These are phyloP conservation scores for Metarhizium robertsii DNA, from an alignment of 2,329 filamentous ascomycete species.

Conservation along the genomic window DNA sequence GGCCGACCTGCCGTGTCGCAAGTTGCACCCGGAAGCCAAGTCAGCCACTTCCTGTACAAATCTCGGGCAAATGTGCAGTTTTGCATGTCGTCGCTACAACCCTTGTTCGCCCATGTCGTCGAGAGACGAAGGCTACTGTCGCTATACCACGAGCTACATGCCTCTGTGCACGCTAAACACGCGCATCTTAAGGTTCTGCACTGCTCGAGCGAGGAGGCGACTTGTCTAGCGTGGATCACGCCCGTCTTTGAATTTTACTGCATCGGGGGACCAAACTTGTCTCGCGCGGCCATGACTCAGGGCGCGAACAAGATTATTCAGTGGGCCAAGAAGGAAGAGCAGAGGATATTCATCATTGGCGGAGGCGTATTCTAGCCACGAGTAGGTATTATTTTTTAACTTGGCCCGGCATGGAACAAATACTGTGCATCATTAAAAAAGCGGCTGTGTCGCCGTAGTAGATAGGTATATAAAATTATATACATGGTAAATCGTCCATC, in stretches of 20 bases:
- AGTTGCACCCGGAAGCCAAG: constrained; percentile 67
- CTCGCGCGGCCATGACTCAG: constrained; percentile 60
- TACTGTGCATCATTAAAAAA: neutral
- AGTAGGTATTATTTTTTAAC: neutral
- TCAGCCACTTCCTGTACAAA: constrained; percentile 94
- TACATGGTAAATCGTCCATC: neutral
- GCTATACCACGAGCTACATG: constrained; percentile 77
- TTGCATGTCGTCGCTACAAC: constrained; percentile 73
- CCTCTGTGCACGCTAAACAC: constrained; percentile 74
- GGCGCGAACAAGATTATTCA: constrained; percentile 83
- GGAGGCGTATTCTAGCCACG: constrained; percentile 66
- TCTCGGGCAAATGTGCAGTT: constrained; percentile 93
- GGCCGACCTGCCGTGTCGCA: constrained; percentile 66
- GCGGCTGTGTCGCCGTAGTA: neutral
- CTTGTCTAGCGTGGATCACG: constrained; percentile 83
- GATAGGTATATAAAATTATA: constrained; percentile 1
- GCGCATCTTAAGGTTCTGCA: constrained; percentile 82
- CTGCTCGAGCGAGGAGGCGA: constrained; percentile 62
- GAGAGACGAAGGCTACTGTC: constrained; percentile 66
- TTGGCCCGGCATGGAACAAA: neutral
- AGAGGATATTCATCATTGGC: constrained; percentile 91
- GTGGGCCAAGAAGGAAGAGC: constrained; percentile 87
- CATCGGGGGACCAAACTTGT: constrained; percentile 69
- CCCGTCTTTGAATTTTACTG: constrained; percentile 91
- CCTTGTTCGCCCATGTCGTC: constrained; percentile 51